Conservation (phyloP, 768 basidiomycete genomes). For the Lyophyllum decastes region DNA sequence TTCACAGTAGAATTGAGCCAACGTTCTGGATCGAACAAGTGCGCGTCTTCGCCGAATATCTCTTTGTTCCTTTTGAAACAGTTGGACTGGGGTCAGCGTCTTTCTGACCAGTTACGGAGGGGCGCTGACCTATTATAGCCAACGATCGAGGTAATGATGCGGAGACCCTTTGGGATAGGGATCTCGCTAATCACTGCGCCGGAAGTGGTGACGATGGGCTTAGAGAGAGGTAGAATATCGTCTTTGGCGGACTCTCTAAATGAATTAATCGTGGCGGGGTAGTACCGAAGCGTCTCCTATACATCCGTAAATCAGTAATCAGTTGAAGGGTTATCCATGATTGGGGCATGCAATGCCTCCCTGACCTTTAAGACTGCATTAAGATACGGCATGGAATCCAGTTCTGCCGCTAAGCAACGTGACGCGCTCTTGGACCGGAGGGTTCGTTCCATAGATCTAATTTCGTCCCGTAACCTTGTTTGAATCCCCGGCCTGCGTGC, state of each 20-base stretch:
- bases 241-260: constrained; percentile 46
- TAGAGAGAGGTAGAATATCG: constrained; percentile 58
- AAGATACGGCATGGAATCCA: constrained; percentile 53
- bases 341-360: too few species aligned
- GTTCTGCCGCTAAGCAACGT: constrained; percentile 40
- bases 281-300: constrained; percentile 48
- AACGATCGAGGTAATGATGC: constrained; percentile 42
- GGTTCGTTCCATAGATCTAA: constrained; percentile 38
- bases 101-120: neutral
- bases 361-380: constrained; percentile 46
- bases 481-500: constrained; percentile 60
- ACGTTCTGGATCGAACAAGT: constrained; percentile 47
- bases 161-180: constrained; percentile 46
- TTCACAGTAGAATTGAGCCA: constrained; percentile 46
- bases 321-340: too few species aligned
- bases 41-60: constrained; percentile 49
- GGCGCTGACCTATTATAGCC: constrained; percentile 54
- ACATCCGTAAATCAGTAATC: neutral
- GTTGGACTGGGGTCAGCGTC: neutral
- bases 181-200: constrained; percentile 49
- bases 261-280: constrained; percentile 37
- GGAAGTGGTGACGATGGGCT: constrained; percentile 44
- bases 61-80: constrained; percentile 33
- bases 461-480: constrained; percentile 60
- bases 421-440: constrained; percentile 35